A percentile compares a stretch with the other conserved stretches of the same genome.
These are phyloP conservation scores for Centaurea solstitialis DNA, from an alignment of 129 eudicot species.

Conservation along the genomic window DNA sequence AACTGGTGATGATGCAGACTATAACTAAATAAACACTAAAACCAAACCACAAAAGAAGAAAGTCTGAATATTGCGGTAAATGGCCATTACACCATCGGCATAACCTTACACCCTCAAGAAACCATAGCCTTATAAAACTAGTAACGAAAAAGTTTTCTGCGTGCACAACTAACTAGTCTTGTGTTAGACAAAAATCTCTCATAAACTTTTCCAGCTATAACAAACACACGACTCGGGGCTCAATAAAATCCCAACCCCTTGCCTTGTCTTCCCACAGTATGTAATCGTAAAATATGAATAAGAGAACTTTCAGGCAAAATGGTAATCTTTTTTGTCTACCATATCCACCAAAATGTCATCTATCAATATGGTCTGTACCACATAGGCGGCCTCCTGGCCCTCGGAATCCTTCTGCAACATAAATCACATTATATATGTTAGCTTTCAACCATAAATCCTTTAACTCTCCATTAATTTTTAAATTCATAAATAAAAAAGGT, in stretches of 20 bases:
- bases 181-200: not conserved
- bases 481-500: too few relatives aligned
- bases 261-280: not conserved
- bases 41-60: not conserved
- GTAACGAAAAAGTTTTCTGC: not conserved
- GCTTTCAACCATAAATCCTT: not conserved
- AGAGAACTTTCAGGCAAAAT: not conserved
- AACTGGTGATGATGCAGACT: not conserved
- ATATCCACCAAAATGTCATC: not conserved
- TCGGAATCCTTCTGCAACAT: slow-evolving; percentile 49
- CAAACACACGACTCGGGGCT: slow-evolving; percentile 9
- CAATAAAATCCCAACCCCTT: slow-evolving; percentile 5
- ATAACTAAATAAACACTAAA: not conserved
- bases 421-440: not conserved
- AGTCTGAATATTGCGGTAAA: not conserved
- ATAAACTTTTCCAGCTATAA: slow-evolving; percentile 25
- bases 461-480: not conserved
- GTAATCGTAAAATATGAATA: slow-evolving; percentile 14
- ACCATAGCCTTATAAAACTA: not conserved
- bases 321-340: slow-evolving; percentile 20
- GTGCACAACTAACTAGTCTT: not conserved
- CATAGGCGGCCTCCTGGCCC: slow-evolving; percentile 59
- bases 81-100: not conserved
- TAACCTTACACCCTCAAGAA: not conserved
- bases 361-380: slow-evolving; percentile 49